Base-by-base conservation (phyloP, 2,329 filamentous ascomycete genomes). In the Cladosporium cucumerinum region DNA sequence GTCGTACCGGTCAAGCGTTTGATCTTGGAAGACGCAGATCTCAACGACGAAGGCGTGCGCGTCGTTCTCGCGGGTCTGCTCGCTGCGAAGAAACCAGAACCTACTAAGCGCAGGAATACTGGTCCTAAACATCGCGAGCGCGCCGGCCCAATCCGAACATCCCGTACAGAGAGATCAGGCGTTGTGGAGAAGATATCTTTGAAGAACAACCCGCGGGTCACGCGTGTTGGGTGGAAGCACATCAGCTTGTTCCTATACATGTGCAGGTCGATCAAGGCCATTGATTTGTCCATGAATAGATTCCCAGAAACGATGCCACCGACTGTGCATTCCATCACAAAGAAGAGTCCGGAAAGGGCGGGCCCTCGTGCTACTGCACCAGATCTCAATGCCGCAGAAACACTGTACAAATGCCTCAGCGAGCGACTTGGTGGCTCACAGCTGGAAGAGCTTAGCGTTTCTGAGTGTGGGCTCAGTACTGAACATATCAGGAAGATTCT, bases 1-100 rank as follows among this genome's bases (percentile, higher is more conserved):
- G 88, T 99, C 7, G 94, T 98, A 0, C 94, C 95, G 0, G 89
- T 98, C 2, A 89, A 91, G 70, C 92, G 96, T 72, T 79, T 99
- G 0, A 83, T 96, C 7, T 79, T 98, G 63, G 93, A 97, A 72
- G 92, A 96, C 74, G 94, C 92, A 66, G 91, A 92, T 6, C 79
- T 99, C 43, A 91, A 86, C 1, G 93, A 98, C 72, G 93, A 96
- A 75, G 92, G 92, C 3, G 82, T 97, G 7, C 86, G 95, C 21
- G 89, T 96, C 21, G 87, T 98, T 49, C 84, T 99, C 11, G 92
- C 93, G 0, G 94, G 92, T 3, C 82, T 99, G 1, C 81, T 97
- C 7, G 90, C 93, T 3, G 90, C 91, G 2, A 95, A 89, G 72
- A 87, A 84, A 65, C 85, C 88, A 3, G 85, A 86, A 62, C 75